Base-by-base conservation (phyloP, 1,139 yeast species). In the Diutina sp. region DNA sequence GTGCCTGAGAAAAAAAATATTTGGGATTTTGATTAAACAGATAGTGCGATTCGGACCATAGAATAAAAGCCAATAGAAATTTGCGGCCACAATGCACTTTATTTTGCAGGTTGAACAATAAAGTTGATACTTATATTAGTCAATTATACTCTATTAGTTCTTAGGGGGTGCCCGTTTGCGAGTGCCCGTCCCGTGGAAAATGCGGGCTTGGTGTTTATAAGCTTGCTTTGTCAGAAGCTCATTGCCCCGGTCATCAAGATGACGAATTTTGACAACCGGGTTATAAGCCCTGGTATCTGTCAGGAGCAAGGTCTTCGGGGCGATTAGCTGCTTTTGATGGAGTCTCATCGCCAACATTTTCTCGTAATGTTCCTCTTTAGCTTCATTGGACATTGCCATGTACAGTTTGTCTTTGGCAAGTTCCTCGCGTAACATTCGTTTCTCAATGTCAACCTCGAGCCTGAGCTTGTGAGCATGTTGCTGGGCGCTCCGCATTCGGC, bases 171-270 rank as follows among this genome's bases (percentile, higher is more conserved):
- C n/a, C 14, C 14, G 41, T 35, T 35, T 35, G n/a, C 16, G 41
- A 12, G 41, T 35, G 14, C 41, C 41, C n/a, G 41, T 35, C n/a
- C 97, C 97, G 67, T 93, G 98, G 70, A 90, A 91, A 62, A 85
- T 85, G 62, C 88, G 96, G 0, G 97, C 89, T 57, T 90, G 67
- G 59, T 83, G 82, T 69, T 90, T 91, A 72, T 84, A 91, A 0
- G 98, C 98, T 60, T 87, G 88, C 66, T 87, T 90, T 2, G 84
- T 77, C 53, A 76, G 73, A 56, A 93, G 69, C 28, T 75, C 76
- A 55, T 82, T 76, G 1, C 98, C 98, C 6, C 73, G 66, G 50
- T 84, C 88, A 67, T 91, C 97, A 54, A 76, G 77, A 67, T 90
- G 89, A 46, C 76, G 77, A 8, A 91, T 66, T 28, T 77, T 73